Evolutionary conservation across 176 grass and related monocot genomes (phyloP), one percentile per base, ranked within the genome.

Genomic region (Tillandsia leiboldiana): DNA sequence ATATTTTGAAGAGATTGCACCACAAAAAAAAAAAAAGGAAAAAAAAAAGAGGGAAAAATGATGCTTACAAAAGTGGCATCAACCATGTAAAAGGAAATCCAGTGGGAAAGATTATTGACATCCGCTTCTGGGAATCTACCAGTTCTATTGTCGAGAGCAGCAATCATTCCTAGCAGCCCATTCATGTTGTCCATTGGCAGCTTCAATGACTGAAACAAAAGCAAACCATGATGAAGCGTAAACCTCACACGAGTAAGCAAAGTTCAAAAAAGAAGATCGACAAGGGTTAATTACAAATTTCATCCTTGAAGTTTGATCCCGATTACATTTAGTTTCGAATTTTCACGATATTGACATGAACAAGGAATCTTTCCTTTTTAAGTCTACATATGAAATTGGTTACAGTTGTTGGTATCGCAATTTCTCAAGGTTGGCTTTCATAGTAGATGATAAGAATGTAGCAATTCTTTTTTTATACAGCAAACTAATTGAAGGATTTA

Each of bases 111-210:
- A 66, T 83, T 80, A 62, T 72, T 51, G 23, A 75, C 47, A 66
- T 92, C 68, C 73, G 82, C 88, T 76, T 75, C 81, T 73, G 78
- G 65, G 53, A 92, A 63, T 73, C 88, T 92, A 63, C 69, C 77
- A 64, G 82, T 81, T 74, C 73, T 70, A 3, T 78, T 72, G 84
- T 97, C 79, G 58, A 97, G 93, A 66, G 70, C 68, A 70, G 74
- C 77, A 75, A 97, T 84, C 78, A 87, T 87, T 80, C 70, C 81
- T 47, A 92, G 79, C 76, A 97, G 73, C 5, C 81, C 93, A 80
- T 78, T 73, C 53, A 83, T 81, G 18, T 89, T 97, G 63, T 88
- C 75, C 50, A 77, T 54, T 8, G 73, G 74, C 77, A 79, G 86
- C 66, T 83, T 85, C 48, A 51, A 76, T 79, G 73, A 85, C 75